Conservation (phyloP, 495 filamentous ascomycete genomes). For the Darksidea phi region DNA sequence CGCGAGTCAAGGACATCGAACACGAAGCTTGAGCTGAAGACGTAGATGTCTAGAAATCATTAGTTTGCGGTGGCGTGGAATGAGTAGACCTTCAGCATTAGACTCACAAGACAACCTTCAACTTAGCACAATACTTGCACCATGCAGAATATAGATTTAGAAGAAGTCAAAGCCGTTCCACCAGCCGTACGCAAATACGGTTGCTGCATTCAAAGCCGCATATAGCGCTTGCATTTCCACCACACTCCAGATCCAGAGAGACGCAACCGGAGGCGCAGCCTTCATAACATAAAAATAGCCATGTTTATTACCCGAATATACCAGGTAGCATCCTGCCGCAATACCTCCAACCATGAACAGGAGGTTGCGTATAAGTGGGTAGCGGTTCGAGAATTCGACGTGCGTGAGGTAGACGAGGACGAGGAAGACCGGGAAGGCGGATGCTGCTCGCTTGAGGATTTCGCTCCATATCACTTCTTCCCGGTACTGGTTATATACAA, state of each 20-base stretch:
- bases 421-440: conserved; percentile 58
- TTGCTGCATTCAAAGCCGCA: conserved; percentile 60
- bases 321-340: conserved; percentile 68
- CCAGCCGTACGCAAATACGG: conserved; percentile 65
- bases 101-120: no score
- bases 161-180: conserved; percentile 64
- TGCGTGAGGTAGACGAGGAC: conserved; percentile 61
- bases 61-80: no score
- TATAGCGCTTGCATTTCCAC: conserved; percentile 76
- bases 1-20: conserved; percentile 17
- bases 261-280: conserved; percentile 81
- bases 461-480: conserved; percentile 60
- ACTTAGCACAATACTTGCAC: neutral
- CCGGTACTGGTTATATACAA: conserved; percentile 90
- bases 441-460: conserved; percentile 54
- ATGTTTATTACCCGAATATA: conserved; percentile 73
- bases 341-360: conserved; percentile 60
- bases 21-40: conserved; percentile 9
- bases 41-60: no score
- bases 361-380: conserved; percentile 52
- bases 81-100: no score
- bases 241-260: conserved; percentile 90
- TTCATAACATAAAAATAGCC: conserved; percentile 91
- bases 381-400: conserved; percentile 38
- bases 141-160: conserved; percentile 5